A percentile compares a stretch with the other conserved stretches of the same genome.
Conservation (phyloP, 805 yeast genomes). For the Metschnikowia henanensis region DNA sequence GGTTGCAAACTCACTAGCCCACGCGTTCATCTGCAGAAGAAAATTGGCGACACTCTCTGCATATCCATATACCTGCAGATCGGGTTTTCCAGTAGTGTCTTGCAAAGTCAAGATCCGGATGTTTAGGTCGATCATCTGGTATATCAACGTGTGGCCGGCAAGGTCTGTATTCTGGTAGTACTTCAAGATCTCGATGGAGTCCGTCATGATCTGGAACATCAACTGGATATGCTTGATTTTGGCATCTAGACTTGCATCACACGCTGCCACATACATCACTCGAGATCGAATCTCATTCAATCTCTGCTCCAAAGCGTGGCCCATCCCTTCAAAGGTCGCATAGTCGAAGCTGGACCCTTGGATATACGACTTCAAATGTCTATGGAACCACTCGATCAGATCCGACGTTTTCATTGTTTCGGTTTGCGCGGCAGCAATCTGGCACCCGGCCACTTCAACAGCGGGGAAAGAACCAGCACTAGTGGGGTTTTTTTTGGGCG, state of each 20-base stretch:
- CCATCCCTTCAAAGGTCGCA: neutral
- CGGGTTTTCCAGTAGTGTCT: slow-evolving; percentile 4
- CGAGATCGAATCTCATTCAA: neutral
- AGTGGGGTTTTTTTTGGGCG: neutral
- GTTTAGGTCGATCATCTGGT: slow-evolving; percentile 5
- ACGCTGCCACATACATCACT: neutral
- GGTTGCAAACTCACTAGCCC: slow-evolving; percentile 1
- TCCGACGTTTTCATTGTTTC: neutral
- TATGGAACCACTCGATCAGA: neutral
- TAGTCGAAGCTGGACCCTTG: slow-evolving; percentile 1
- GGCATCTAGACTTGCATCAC: neutral
- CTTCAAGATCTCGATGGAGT: slow-evolving; percentile 6
- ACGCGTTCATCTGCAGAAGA: slow-evolving; percentile 1
- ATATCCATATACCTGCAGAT: neutral
- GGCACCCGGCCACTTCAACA: neutral
- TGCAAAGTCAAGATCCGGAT: slow-evolving; percentile 6
- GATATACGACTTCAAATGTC: neutral
- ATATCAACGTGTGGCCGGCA: slow-evolving; percentile 1
- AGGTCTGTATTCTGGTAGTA: neutral
- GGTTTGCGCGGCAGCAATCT: neutral
- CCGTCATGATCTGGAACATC: slow-evolving; percentile 2
- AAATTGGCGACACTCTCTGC: neutral
- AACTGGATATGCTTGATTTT: neutral
- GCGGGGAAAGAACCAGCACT: neutral
- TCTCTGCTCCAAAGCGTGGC: neutral